phyloP scores from a whole-genome alignment of 495 filamentous ascomycete genomes.

The Penicillium verhagenii region DNA sequence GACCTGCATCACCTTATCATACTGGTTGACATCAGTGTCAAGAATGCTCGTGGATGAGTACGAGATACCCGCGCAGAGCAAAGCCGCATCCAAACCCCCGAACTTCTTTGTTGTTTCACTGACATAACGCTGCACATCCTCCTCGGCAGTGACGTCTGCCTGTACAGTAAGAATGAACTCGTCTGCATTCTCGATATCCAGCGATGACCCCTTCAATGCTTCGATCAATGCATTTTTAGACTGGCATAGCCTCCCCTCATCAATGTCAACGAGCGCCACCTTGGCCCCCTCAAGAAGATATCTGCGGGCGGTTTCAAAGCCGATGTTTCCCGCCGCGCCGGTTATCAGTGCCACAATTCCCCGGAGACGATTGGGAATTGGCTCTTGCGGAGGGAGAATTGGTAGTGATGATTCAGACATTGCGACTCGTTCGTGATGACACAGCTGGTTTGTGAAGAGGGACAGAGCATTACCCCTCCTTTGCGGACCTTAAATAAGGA shows the following conservation, averaged over 20 bases:
- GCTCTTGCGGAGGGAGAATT: background rate
- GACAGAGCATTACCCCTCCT: no score
- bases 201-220: background rate
- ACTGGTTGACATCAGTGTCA: slow-evolving; percentile 14
- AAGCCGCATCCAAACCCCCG: slow-evolving; percentile 16
- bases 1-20: slow-evolving; percentile 20
- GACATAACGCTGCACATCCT: slow-evolving; percentile 11
- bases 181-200: background rate
- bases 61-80: slow-evolving; percentile 7
- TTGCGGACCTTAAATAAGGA: no score
- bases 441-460: no score
- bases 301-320: slow-evolving; percentile 17
- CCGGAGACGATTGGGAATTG: slow-evolving; percentile 17
- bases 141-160: slow-evolving; percentile 19
- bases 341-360: slow-evolving; percentile 18
- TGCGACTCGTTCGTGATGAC: no score
- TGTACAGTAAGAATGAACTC: slow-evolving; percentile 16
- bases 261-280: slow-evolving; percentile 15
- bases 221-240: background rate
- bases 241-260: background rate
- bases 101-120: slow-evolving; percentile 9
- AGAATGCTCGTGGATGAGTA: background rate
- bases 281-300: slow-evolving; percentile 19
- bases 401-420: background rate
- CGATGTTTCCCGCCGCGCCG: slow-evolving; percentile 20